Base-by-base conservation (phyloP, 768 basidiomycete species). In the Tricholoma bakamatsutake region DNA sequence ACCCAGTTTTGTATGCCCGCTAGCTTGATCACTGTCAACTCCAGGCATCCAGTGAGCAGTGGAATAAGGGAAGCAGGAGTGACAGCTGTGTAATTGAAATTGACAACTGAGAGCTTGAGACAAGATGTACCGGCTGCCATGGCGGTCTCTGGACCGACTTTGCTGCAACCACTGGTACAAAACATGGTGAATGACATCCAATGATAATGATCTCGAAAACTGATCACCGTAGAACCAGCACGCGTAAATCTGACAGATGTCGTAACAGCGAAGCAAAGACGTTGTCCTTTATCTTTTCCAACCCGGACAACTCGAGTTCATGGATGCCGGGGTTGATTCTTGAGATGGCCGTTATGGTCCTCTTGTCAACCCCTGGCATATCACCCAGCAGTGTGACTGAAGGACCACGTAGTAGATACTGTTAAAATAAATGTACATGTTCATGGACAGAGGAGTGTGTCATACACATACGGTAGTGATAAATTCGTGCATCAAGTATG, bases 1-100 rank as follows among this genome's bases (percentile, higher is more conserved):
- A 80, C 87, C 81, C 85, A 84, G 61, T 76, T 84, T 11, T 72
- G 66, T 53, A 87, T 76, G 5, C 82, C 83, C 3, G 86, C 83
- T 4, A 84, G 66, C 62, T 88, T 88, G 40, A 88, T 64, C 0
- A 81, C 77, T 60, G 82, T 73, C 15, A 88, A 58, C 8, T 71
- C 61, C 18, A 62, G 59, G 47, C 66, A 70, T 3, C 63, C 67
- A 4, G 68, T 62, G 0, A 84, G 64, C 15, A 85, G 60, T 8
- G 74, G 68, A 1, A 73, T 70, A 7, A 88, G 63, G 13, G 80
- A 77, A 1, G 59, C 55, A 0, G 85, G 80, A 1, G 79, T 67
- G 4, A 77, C 76, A 3, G 80, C 72, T 2, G 87, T 89, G 56
- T 82, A 82, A 61, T 77, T 86, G 34, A 88, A 64, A 59, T 88